Conservation (phyloP, 305 asterid genomes). For the Fraxinus platypoda region DNA sequence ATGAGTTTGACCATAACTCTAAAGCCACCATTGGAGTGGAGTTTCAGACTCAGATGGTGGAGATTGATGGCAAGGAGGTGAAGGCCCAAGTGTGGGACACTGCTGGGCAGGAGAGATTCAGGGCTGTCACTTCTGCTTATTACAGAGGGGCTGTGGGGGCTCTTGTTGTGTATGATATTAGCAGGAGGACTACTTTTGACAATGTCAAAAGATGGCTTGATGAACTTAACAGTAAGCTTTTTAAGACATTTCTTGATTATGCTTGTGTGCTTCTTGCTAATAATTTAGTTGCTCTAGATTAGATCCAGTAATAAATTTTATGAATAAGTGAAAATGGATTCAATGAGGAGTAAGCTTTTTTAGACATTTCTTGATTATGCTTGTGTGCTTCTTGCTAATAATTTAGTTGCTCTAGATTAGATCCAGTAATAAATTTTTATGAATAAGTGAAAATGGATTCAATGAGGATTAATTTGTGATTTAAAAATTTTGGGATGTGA, state of each 20-base stretch:
- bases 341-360: slow-evolving; percentile 26
- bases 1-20: slow-evolving; percentile 71
- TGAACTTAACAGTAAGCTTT: slow-evolving; percentile 55
- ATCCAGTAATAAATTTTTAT: background rate
- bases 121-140: slow-evolving; percentile 80
- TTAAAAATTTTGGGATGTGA: background rate
- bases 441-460: background rate
- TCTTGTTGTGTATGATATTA: slow-evolving; percentile 68
- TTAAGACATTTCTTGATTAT: background rate
- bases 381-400: background rate
- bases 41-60: slow-evolving; percentile 69
- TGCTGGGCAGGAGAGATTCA: slow-evolving; percentile 74
- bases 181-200: slow-evolving; percentile 47
- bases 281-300: background rate
- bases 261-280: background rate
- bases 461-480: background rate
- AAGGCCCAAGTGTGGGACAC: slow-evolving; percentile 82
- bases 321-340: background rate
- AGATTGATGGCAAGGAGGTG: slow-evolving; percentile 63
- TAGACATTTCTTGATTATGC: background rate
- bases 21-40: slow-evolving; percentile 77
- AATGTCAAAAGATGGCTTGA: slow-evolving; percentile 65
- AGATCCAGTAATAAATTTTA: background rate
- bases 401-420: background rate
- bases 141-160: slow-evolving; percentile 79